Conservation (phyloP, 148 eudicot genomes). For the Oxyria digyna region DNA sequence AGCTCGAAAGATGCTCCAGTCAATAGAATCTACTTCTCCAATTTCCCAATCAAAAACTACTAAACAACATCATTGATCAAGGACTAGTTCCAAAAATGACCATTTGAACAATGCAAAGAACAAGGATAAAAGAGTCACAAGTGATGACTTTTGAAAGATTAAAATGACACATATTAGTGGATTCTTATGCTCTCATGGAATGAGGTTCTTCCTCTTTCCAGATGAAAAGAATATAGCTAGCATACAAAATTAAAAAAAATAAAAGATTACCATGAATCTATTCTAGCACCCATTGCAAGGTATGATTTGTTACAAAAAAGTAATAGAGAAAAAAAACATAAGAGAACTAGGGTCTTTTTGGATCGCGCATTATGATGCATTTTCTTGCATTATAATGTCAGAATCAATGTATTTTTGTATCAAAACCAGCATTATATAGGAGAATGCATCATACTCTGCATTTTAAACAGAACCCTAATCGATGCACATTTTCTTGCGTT, state of each 20-base stretch:
- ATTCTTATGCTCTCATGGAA: conserved; percentile 48
- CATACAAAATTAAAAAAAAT: conserved; percentile 11
- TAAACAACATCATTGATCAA: conserved; percentile 10
- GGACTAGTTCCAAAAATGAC: background rate
- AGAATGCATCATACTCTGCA: no score
- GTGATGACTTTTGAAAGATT: conserved; percentile 25
- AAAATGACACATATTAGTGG: conserved; percentile 41
- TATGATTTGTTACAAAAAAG: conserved; percentile 22
- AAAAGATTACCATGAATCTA: conserved; percentile 43
- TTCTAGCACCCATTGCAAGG: conserved; percentile 63
- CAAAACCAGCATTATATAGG: no score
- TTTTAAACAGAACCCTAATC: no score
- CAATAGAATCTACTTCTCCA: conserved; percentile 55
- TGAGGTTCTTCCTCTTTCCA: conserved; percentile 58
- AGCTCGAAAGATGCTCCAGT: conserved; percentile 41
- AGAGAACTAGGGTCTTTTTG: no score
- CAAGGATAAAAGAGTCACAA: background rate
- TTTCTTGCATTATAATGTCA: no score
- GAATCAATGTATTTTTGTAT: no score
- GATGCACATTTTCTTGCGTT: no score
- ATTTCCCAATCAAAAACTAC: conserved; percentile 18
- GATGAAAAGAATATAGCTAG: conserved; percentile 29
- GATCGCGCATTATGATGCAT: no score
- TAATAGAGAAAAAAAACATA: background rate
- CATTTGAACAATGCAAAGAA: conserved; percentile 3